A percentile compares a stretch with the other conserved stretches of the same genome.
Evolutionary conservation across 1,284 basidiomycete genomes (phyloP).

Genomic region (Moesziomyces antarcticus): DNA sequence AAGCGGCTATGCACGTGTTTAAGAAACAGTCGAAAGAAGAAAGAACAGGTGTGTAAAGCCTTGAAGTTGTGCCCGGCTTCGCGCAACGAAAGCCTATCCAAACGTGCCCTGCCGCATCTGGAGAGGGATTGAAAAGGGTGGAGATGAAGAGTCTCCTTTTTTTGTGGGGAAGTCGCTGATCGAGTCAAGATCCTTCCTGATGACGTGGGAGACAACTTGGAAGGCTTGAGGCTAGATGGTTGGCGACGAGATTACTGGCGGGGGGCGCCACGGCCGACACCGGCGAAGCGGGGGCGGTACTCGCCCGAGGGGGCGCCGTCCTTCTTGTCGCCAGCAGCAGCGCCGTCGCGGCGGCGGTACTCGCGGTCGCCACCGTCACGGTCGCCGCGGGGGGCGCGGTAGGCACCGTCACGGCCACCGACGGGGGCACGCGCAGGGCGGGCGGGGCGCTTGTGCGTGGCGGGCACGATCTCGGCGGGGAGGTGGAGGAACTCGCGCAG

Average conservation of each 20-base stretch:
- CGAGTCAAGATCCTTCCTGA: too few relatives aligned
- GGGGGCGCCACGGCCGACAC: slow-evolving; percentile 64
- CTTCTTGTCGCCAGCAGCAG: slow-evolving; percentile 63
- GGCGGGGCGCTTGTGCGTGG: slow-evolving; percentile 67
- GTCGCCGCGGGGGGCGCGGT: slow-evolving; percentile 63
- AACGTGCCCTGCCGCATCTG: slow-evolving; percentile 43
- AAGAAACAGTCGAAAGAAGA: slow-evolving; percentile 16
- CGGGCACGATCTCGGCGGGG: slow-evolving; percentile 67
- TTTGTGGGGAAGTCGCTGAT: not conserved
- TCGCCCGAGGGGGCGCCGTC: slow-evolving; percentile 64
- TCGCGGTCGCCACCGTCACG: slow-evolving; percentile 65
- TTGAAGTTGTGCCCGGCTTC: not conserved
- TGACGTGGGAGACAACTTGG: not conserved
- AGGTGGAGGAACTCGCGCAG: slow-evolving; percentile 68
- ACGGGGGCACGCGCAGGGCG: slow-evolving; percentile 62
- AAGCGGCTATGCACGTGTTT: not conserved
- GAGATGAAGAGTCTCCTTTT: not conserved
- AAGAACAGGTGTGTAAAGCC: slow-evolving; percentile 1
- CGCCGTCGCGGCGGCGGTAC: slow-evolving; percentile 63
- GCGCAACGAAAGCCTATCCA: slow-evolving; percentile 13
- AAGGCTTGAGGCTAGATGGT: not conserved
- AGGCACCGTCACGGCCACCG: slow-evolving; percentile 62
- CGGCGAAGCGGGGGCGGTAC: slow-evolving; percentile 67
- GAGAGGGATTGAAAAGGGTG: not conserved
- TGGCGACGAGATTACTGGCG: slow-evolving; percentile 52